Base-by-base conservation (phyloP, 1,139 yeast species). In the Saccharomycopsis hybrid region DNA sequence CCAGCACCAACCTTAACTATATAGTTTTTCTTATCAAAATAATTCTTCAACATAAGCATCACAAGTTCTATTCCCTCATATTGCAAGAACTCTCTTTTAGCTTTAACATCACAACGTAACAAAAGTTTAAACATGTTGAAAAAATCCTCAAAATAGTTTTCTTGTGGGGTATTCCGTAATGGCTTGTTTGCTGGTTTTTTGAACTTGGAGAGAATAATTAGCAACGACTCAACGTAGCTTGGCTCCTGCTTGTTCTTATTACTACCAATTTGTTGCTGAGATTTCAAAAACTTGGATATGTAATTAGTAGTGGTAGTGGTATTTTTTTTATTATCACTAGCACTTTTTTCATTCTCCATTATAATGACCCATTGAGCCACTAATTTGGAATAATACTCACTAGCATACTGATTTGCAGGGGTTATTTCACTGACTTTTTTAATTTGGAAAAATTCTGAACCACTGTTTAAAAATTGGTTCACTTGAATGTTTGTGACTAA, bases 41-140 rank as follows among this genome's bases (percentile, higher is more conserved):
- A 49, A 31, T 49, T 46, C 11, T 40, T 42, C 25, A 49, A 11
- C 38, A 49, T 32, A 9, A 49, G 42, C 29, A 31, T 28, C 11
- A 49, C 13, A 28, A 49, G 32, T 3, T 49, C 51, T 5, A 32
- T 33, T 8, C 53, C 53, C 33, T 49, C 53, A 25, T n/a, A 29
- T 13, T 25, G 29, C n/a, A 41, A 11, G 13, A 42, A 33, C 4
- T 32, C 30, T 24, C n/a, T 25, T 8, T 9, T 33, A 4, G 29
- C 13, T 8, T 9, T 33, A 4, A 13, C 13, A 27, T 11, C 35
- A 5, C 8, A 9, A 7, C 30, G 5, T 36, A 47, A 32, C 5
- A 47, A 29, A 8, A 9, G 13, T 4, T 31, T 4, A n/a, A 48
- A 28, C 25, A 25, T 4, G 11, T 36, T 28, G 5, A 41, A n/a